Percentiles rank a stretch among this genome's conserved stretches.
Conservation (phyloP, 495 filamentous ascomycete genomes). For the Rostrohypoxylon terebratum region DNA sequence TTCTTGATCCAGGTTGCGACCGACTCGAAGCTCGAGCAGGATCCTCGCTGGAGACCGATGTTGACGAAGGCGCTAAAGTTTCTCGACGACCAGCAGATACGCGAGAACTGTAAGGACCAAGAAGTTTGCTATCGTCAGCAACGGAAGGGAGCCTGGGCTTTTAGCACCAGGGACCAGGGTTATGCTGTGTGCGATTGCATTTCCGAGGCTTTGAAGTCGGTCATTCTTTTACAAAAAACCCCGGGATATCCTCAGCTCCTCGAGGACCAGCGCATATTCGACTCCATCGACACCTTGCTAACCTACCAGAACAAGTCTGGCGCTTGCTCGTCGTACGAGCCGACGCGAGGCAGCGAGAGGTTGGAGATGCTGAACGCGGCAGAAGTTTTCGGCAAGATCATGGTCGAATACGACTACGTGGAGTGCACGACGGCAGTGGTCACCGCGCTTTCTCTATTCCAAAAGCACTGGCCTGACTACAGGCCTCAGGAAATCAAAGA, state of each 20-base stretch:
- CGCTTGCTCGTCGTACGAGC: constrained; percentile 92
- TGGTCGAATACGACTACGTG: constrained; percentile 98
- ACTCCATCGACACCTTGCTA: constrained; percentile 89
- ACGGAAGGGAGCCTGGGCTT: constrained; percentile 94
- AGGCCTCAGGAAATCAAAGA: constrained; percentile 76
- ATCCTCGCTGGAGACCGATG: constrained; percentile 85
- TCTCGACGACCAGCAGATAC: constrained; percentile 90
- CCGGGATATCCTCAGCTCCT: constrained; percentile 81
- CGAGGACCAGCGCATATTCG: constrained; percentile 78
- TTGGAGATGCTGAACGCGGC: constrained; percentile 92
- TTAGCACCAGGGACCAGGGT: constrained; percentile 90
- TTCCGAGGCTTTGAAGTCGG: constrained; percentile 87
- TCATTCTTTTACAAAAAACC: constrained; percentile 84
- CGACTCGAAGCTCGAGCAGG: constrained; percentile 80
- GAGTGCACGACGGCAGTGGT: constrained; percentile 97
- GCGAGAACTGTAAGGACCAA: constrained; percentile 82
- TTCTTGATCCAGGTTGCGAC: constrained; percentile 86
- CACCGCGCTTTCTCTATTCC: constrained; percentile 87
- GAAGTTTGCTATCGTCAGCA: constrained; percentile 89
- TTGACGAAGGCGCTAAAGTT: constrained; percentile 85
- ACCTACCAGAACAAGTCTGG: constrained; percentile 92
- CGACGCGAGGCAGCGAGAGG: constrained; percentile 77
- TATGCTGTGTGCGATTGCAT: constrained; percentile 97
- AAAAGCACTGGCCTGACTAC: constrained; percentile 83
- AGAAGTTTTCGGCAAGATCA: constrained; percentile 96